Evolutionary conservation across 768 basidiomycete species (phyloP), one percentile per base, ranked within the genome.

Genomic region (Tulasnella sp.): DNA sequence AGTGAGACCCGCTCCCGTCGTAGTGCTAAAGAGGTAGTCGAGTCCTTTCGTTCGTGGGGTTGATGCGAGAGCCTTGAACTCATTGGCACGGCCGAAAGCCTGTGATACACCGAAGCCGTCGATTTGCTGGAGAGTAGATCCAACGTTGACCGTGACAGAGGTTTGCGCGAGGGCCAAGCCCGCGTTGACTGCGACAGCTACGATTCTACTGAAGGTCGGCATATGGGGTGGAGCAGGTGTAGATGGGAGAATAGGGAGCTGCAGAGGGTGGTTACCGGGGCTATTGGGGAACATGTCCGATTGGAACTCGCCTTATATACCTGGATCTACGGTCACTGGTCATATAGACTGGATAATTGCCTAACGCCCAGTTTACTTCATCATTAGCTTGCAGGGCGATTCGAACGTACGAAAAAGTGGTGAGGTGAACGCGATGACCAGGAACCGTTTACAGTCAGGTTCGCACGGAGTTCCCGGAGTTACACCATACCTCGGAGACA

Each of bases 1-100:
- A 16, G 69, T 81, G 40, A 79, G 40, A 34, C 79, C 79, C 0
- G 78, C 64, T 24, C 81, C 81, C 2, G 54, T 72, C 1, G 77
- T 79, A 4, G 81, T 34, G 46, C 78, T 75, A 72, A 81, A 81
- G 31, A 81, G 77, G 24, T 72, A 58, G 72, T 81, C 77, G 46
- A 81, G 58, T 46, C 73, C 77, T 20, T 37, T 74, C 31, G 78
- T 58, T 50, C 73, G 77, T n/a, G 78, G 72, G 24, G 46, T 42
- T 28, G 79, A 46, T 9, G 79, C 72, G 4, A 58, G 74, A 37
- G 60, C 75, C 24, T 42, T 46, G 34, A 80, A 54, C 42, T 80
- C 72, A 8, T n/a, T 80, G 72, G 58, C 79, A 22, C 72, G 79
- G 18, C 79, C 79, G 58, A 80, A 80, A 12, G 79, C 79, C 40